phyloP scores from a whole-genome alignment of 75 land plant species.

The Cunninghamia lanceolata region DNA sequence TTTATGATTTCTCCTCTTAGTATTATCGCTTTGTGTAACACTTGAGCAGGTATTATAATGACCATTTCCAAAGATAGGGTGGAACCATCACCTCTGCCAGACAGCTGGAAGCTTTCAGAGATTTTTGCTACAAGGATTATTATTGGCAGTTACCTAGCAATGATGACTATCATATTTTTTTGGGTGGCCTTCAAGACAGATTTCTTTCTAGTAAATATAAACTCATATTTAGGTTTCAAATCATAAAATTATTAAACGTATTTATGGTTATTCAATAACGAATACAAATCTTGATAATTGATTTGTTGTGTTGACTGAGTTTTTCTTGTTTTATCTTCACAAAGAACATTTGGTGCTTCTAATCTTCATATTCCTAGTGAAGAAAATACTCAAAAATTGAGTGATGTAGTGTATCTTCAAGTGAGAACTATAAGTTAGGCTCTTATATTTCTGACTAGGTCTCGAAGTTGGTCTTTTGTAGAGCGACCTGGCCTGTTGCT shows the following conservation, averaged over 20 bases:
- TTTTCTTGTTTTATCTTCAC: too few species aligned
- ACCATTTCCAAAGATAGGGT: constrained; percentile 63
- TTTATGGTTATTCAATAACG: too few species aligned
- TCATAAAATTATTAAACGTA: too few species aligned
- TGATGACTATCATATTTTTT: constrained; percentile 51
- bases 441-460: constrained; percentile 71
- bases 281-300: too few species aligned
- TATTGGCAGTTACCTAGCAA: constrained; percentile 47
- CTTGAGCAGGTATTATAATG: too few species aligned
- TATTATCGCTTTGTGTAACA: not conserved
- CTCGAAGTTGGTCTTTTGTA: constrained; percentile 71
- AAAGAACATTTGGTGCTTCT: constrained; percentile 6
- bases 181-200: constrained; percentile 41
- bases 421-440: constrained; percentile 80
- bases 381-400: constrained; percentile 9
- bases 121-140: constrained; percentile 61
- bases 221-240: not conserved
- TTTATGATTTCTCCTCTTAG: too few species aligned
- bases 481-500: too few species aligned
- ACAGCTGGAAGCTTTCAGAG: constrained; percentile 63
- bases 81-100: constrained; percentile 60
- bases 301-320: too few species aligned
- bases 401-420: too few species aligned
- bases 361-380: not conserved
- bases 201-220: constrained; percentile 35